These are phyloP conservation scores for Scedosporium dehoogii DNA, from an alignment of 2,329 filamentous ascomycete species.

Conservation along the genomic window DNA sequence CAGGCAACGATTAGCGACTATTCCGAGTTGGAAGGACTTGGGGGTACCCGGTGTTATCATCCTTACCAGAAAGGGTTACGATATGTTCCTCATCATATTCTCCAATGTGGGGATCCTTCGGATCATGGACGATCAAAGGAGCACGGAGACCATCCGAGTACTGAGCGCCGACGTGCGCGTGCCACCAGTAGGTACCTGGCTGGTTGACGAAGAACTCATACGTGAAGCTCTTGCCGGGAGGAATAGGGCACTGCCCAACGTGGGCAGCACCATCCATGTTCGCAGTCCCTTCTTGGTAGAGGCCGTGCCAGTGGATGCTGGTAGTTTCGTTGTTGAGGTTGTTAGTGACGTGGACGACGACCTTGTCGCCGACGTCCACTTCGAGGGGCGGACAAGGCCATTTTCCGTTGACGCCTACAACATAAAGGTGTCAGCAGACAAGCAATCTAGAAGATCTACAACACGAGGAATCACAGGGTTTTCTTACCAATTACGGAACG, in stretches of 20 bases:
- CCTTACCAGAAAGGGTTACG: constrained; percentile 32
- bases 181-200: constrained; percentile 37
- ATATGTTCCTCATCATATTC: constrained; percentile 42
- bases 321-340: constrained; percentile 41
- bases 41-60: neutral
- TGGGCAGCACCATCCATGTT: constrained; percentile 49
- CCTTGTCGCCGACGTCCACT: constrained; percentile 38
- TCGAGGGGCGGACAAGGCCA: constrained; percentile 51
- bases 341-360: constrained; percentile 40
- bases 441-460: too few relatives aligned
- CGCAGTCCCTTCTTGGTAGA: constrained; percentile 41
- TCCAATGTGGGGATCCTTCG: constrained; percentile 31
- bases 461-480: too few relatives aligned
- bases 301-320: constrained; percentile 48
- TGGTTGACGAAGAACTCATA: constrained; percentile 39
- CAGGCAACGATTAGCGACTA: neutral
- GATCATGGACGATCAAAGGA: constrained; percentile 43
- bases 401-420: constrained; percentile 44
- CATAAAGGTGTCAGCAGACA: constrained; percentile 3
- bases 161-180: constrained; percentile 25
- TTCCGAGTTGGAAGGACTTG: neutral
- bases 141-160: constrained; percentile 50
- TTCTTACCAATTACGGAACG: constrained; percentile 12
- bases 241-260: constrained; percentile 44
- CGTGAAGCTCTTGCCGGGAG: constrained; percentile 39